Evolutionary conservation across 1,284 basidiomycete species (phyloP).

Genomic region (Cutaneotrichosporon sp.): DNA sequence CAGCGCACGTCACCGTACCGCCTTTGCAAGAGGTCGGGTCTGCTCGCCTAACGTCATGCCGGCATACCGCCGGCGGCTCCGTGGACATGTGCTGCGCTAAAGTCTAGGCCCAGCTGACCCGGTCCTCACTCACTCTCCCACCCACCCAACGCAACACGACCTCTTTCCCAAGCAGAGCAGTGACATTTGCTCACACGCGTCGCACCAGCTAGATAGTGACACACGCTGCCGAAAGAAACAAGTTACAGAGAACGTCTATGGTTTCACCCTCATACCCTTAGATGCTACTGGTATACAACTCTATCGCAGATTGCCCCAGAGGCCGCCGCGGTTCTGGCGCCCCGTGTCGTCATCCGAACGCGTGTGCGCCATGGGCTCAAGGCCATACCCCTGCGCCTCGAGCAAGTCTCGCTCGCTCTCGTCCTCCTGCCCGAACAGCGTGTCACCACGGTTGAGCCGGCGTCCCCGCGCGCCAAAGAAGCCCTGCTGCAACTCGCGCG

Average conservation of each 20-base stretch:
- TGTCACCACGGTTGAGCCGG: conserved; percentile 24
- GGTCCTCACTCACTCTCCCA: too few relatives aligned
- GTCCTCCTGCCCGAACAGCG: conserved; percentile 29
- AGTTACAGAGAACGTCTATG: neutral
- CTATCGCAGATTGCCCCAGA: conserved; percentile 3
- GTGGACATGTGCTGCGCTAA: too few relatives aligned
- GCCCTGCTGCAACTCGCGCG: conserved; percentile 42
- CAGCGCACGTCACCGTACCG: too few relatives aligned
- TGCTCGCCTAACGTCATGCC: too few relatives aligned
- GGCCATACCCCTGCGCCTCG: conserved; percentile 45
- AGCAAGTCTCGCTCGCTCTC: conserved; percentile 44
- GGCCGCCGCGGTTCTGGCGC: neutral
- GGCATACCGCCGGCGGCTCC: too few relatives aligned
- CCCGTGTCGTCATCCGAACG: neutral
- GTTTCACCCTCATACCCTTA: neutral
- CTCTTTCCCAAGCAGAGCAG: too few relatives aligned
- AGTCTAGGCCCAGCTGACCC: too few relatives aligned
- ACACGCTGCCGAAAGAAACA: neutral
- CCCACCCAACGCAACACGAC: too few relatives aligned
- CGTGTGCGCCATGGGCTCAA: conserved; percentile 36
- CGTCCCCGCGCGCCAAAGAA: conserved; percentile 47
- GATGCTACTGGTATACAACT: conserved; percentile 2
- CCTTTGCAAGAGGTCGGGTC: too few relatives aligned
- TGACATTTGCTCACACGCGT: too few relatives aligned
- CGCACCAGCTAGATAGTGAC: too few relatives aligned